These are phyloP conservation scores for Zygotorulaspora florentina DNA, from an alignment of 805 yeast species.

Conservation along the genomic window DNA sequence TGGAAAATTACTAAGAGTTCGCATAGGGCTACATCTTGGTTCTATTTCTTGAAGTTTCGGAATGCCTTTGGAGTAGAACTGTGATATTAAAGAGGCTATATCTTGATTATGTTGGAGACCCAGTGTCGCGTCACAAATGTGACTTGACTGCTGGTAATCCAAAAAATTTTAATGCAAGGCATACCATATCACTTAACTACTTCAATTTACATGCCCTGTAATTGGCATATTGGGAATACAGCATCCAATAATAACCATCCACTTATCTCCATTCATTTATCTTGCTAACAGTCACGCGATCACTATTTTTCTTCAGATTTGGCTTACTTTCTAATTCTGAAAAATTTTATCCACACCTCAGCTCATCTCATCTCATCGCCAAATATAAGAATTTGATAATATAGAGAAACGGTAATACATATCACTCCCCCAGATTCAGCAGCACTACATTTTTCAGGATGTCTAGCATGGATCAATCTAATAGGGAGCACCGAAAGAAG, in stretches of 20 bases:
- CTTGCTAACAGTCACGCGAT: not conserved
- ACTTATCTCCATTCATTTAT: too few species aligned
- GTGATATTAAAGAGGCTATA: not conserved
- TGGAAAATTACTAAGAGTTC: too few species aligned
- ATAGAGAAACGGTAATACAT: not conserved
- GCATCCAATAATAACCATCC: too few species aligned
- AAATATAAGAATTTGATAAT: not conserved
- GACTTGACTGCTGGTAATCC: not conserved
- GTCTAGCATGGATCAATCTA: constrained; percentile 50
- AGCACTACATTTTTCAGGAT: not conserved
- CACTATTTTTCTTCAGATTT: not conserved
- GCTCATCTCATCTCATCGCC: constrained; percentile 24
- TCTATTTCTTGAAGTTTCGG: too few species aligned
- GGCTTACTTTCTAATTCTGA: constrained; percentile 4
- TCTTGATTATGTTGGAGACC: not conserved
- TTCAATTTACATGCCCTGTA: too few species aligned
- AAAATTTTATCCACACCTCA: constrained; percentile 15
- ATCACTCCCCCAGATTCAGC: too few species aligned
- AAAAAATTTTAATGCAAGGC: too few species aligned
- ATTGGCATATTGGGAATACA: too few species aligned
- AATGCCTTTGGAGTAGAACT: too few species aligned
- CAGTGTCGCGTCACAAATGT: not conserved
- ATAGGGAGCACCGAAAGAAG: constrained; percentile 77
- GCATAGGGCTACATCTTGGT: too few species aligned
- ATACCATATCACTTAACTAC: too few species aligned